Conservation (phyloP, 2,329 filamentous ascomycete species). For the Calonectria hongkongensis region DNA sequence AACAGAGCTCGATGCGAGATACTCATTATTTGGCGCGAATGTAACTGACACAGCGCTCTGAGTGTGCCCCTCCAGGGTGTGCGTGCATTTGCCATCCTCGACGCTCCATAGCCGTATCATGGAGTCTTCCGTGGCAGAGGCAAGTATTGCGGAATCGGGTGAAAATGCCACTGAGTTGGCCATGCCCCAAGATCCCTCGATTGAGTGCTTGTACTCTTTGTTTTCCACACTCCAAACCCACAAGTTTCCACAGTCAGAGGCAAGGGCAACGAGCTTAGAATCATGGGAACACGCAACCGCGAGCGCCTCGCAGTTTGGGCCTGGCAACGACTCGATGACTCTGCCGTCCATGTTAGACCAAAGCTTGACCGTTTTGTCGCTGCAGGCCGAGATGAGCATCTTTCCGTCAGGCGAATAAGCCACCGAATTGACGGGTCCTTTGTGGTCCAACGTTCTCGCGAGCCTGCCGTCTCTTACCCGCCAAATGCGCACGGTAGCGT, state of each 20-base stretch:
- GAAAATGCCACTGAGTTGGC: constrained; percentile 13
- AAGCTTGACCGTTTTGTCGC: constrained; percentile 1
- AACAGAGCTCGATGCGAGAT: neutral
- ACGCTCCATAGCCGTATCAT: neutral
- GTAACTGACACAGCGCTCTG: neutral
- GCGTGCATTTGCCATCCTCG: neutral
- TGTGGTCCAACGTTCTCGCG: neutral
- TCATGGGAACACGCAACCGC: neutral
- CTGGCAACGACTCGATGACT: neutral
- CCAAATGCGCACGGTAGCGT: neutral
- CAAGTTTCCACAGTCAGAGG: neutral
- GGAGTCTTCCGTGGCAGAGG: constrained; percentile 1
- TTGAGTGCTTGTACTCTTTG: neutral
- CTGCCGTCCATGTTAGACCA: neutral
- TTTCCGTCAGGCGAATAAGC: neutral
- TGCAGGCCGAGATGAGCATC: neutral
- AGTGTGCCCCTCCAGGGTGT: neutral
- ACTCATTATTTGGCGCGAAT: neutral
- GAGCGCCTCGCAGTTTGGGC: neutral
- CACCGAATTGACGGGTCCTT: neutral
- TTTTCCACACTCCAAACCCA: neutral
- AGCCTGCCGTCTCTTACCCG: neutral
- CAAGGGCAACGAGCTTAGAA: neutral
- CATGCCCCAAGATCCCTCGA: neutral
- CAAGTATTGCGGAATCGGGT: constrained; percentile 9